Conservation (phyloP, 805 yeast genomes). For the Metschnikowia reukaufii region DNA sequence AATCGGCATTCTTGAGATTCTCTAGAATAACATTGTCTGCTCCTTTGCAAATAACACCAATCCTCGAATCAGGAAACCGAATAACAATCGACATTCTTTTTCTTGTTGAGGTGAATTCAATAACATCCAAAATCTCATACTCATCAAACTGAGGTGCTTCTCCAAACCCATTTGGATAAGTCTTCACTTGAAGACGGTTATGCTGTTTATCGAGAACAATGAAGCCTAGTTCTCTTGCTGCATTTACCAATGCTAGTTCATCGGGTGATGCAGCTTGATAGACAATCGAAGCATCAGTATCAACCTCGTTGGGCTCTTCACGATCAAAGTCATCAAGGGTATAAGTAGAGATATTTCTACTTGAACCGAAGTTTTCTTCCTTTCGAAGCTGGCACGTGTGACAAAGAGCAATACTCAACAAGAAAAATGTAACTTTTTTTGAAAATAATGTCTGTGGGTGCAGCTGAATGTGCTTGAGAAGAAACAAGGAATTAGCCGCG, state of each 20-base stretch:
- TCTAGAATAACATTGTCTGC: slow-evolving; percentile 91
- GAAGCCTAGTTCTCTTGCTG: slow-evolving; percentile 93
- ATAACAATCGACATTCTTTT: slow-evolving; percentile 94
- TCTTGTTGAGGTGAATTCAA: slow-evolving; percentile 84
- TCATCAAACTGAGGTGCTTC: slow-evolving; percentile 59
- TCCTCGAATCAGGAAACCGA: slow-evolving; percentile 69
- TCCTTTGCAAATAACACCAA: slow-evolving; percentile 86
- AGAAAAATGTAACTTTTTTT: slow-evolving; percentile 71
- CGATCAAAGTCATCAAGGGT: slow-evolving; percentile 24
- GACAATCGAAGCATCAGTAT: slow-evolving; percentile 50
- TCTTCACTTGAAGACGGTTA: slow-evolving; percentile 60
- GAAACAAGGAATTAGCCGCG: slow-evolving; percentile 54
- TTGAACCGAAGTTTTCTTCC: slow-evolving; percentile 8
- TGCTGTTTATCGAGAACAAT: slow-evolving; percentile 72
- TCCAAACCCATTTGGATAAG: slow-evolving; percentile 82
- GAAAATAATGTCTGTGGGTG: slow-evolving; percentile 73
- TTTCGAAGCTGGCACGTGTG: slow-evolving; percentile 84
- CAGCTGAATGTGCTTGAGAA: slow-evolving; percentile 67
- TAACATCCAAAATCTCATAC: slow-evolving; percentile 73
- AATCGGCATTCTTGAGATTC: slow-evolving; percentile 53
- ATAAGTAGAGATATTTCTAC: slow-evolving; percentile 15
- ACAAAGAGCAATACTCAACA: slow-evolving; percentile 81
- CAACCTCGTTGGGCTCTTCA: slow-evolving; percentile 10
- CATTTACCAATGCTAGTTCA: slow-evolving; percentile 88
- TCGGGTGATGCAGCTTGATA: slow-evolving; percentile 97